Evolutionary conservation across 805 yeast genomes (phyloP), one percentile per base, ranked within the genome.

Genomic region (Hemisphaericaspora nanyangensis): DNA sequence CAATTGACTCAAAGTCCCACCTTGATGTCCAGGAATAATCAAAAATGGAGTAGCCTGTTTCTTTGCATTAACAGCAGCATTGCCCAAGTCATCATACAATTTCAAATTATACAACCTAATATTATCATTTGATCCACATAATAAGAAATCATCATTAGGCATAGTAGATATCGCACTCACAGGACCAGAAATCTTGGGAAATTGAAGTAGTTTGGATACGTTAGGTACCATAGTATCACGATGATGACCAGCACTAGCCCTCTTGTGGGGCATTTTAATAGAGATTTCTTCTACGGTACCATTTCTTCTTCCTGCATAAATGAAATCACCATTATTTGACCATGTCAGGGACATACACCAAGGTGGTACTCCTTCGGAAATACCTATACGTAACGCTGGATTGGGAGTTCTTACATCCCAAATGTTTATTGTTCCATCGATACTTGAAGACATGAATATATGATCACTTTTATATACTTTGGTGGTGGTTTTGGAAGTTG

Each of bases 1-100:
- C 46, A 93, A 65, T 37, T 80, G 79, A 34, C 95, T 84, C 25
- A 93, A 66, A 3, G 79, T 77, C 19, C 97, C 96, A 35, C 99
- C 98, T 54, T 87, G 96, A 59, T 93, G 98, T 1, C 99, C 98
- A 0, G 99, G 96, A 8, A 93, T 75, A 50, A 95, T 90, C 58
- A 82, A 72, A 55, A 91, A 93, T 13, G 97, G 97, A 7, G 83
- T 71, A 19, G 71, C 74, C 31, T 63, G 63, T 40, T 52, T 64
- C 44, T 58, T 64, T 55, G 71, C 38, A 29, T 37, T 40, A 2
- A 40, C 40, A 34, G 52, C 42, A 37, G 45, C 30, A 19, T 58
- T 46, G 2, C 55, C 48, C n/a, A 52, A 55, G 28, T 54, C 62
- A 27, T 68, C 67, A 44, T 72, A 60, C 37, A 74, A 52, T 47